phyloP scores from a whole-genome alignment of 345 rosid genomes.

The Durio zibethinus region DNA sequence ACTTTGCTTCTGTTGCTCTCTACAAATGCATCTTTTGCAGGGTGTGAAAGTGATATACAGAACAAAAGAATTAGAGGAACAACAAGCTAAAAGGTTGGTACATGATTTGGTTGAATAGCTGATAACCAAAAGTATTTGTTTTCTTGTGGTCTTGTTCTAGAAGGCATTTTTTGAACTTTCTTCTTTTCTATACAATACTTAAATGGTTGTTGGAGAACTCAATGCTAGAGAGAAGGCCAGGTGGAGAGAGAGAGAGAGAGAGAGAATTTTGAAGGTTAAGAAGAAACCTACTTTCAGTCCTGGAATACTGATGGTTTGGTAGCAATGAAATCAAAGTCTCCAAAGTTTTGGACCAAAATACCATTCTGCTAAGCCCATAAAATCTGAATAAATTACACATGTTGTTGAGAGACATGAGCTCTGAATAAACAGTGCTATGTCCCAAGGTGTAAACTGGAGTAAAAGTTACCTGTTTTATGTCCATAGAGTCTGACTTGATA shows the following conservation, averaged over 20 bases:
- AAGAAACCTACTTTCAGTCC: neutral
- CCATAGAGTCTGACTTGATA: conserved; percentile 13
- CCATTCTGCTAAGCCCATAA: neutral
- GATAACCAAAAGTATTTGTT: neutral
- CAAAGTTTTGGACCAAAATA: neutral
- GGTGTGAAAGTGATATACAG: conserved; percentile 76
- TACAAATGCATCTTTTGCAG: conserved; percentile 31
- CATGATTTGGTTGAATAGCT: neutral
- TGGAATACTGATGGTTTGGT: neutral
- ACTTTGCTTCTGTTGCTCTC: conserved; percentile 8
- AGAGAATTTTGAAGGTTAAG: neutral
- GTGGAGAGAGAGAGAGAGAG: neutral
- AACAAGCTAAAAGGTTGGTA: conserved; percentile 74
- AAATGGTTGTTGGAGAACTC: neutral
- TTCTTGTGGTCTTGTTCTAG: neutral
- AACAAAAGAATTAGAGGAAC: conserved; percentile 82
- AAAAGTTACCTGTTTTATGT: neutral
- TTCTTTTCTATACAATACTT: neutral
- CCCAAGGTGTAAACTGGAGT: neutral
- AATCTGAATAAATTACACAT: neutral
- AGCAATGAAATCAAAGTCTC: neutral
- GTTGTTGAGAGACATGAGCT: neutral
- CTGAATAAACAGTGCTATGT: neutral
- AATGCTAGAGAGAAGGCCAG: neutral
- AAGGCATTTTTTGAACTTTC: neutral